phyloP scores from a whole-genome alignment of 306 rosid species.

The Prunus armeniaca region DNA sequence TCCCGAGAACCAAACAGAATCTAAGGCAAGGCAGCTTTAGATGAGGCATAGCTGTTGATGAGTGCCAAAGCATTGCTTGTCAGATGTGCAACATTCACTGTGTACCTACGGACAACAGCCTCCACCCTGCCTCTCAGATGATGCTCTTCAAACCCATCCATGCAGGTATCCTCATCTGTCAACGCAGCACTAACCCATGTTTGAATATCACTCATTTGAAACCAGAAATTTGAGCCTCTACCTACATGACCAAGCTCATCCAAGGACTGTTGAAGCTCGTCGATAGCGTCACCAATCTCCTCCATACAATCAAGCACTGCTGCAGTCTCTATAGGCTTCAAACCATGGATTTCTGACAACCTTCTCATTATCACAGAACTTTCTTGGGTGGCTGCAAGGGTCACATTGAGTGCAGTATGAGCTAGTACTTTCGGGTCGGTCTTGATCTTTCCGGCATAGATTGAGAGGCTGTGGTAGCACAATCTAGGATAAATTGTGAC shows the following conservation, averaged over 20 bases:
- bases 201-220: constrained; percentile 32
- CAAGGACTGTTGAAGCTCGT: constrained; percentile 27
- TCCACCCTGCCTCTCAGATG: constrained; percentile 11
- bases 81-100: constrained; percentile 28
- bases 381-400: constrained; percentile 23
- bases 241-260: constrained; percentile 14
- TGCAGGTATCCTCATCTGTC: constrained; percentile 40
- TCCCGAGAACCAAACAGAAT: constrained; percentile 2
- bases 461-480: constrained; percentile 39
- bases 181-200: constrained; percentile 50
- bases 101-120: constrained; percentile 18
- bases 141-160: constrained; percentile 34
- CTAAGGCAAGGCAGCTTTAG: neutral
- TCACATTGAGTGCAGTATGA: constrained; percentile 33
- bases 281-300: constrained; percentile 26
- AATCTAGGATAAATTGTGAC: constrained; percentile 31
- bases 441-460: constrained; percentile 33
- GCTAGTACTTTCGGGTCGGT: constrained; percentile 35
- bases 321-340: constrained; percentile 28
- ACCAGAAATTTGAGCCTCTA: constrained; percentile 10
- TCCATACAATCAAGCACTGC: constrained; percentile 38
- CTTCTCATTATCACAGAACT: constrained; percentile 3
- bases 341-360: constrained; percentile 22
- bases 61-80: constrained; percentile 47
- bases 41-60: constrained; percentile 36